Percentiles rank a stretch among this genome's conserved stretches.
These are phyloP conservation scores for Colletotrichum trifolii DNA, from an alignment of 2,329 filamentous ascomycete species.

Conservation along the genomic window DNA sequence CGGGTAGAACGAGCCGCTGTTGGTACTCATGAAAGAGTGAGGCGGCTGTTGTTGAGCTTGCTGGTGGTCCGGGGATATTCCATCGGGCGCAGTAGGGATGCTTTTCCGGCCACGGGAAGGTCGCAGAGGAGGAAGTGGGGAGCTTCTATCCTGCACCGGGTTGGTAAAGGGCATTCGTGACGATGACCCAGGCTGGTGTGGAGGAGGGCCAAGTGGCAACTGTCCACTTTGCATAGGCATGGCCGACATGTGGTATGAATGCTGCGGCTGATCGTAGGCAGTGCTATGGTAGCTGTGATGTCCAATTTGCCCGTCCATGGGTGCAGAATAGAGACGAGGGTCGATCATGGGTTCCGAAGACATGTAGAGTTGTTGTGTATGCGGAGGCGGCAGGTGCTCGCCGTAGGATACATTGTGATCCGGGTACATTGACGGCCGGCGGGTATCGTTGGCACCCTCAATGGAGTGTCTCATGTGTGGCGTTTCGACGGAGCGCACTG, in stretches of 20 bases:
- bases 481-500: constrained; percentile 35
- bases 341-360: constrained; percentile 31
- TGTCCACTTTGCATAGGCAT: constrained; percentile 28
- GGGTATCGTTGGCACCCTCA: constrained; percentile 25
- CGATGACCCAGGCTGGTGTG: constrained; percentile 23
- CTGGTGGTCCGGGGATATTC: constrained; percentile 20
- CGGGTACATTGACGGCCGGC: constrained; percentile 31
- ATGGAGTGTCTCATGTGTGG: constrained; percentile 32
- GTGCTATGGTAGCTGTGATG: constrained; percentile 32
- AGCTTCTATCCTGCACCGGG: constrained; percentile 33
- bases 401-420: constrained; percentile 30
- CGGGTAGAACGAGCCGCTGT: constrained; percentile 34
- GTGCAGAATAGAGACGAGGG: constrained; percentile 33
- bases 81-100: constrained; percentile 20
- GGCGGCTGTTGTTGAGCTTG: constrained; percentile 27
- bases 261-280: constrained; percentile 28
- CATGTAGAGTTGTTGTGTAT: constrained; percentile 28
- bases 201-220: constrained; percentile 22
- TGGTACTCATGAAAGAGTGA: constrained; percentile 30
- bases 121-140: constrained; percentile 35
- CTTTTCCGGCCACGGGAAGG: constrained; percentile 34
- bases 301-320: constrained; percentile 28
- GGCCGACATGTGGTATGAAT: constrained; percentile 26
- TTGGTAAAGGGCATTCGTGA: constrained; percentile 38
- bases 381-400: constrained; percentile 28